Base-by-base conservation (phyloP, 2,329 filamentous ascomycete genomes). In the Penicillium expansum region DNA sequence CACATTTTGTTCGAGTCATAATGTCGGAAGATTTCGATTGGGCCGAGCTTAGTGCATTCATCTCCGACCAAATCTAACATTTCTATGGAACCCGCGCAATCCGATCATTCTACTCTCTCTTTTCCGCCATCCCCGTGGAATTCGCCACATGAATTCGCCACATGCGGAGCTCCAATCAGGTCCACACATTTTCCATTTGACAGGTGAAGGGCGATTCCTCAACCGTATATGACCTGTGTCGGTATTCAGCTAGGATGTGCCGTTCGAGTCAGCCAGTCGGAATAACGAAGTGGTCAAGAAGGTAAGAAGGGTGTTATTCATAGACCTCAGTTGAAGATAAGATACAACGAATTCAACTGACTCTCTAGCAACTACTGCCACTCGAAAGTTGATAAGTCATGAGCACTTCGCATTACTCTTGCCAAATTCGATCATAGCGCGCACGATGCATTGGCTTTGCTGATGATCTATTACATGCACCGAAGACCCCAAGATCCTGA, bases 141-240 rank as follows among this genome's bases (percentile, higher is more conserved):
- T 55, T 56, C 10, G 53, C 53, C 53, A 56, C 53, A 27, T n/a
- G 24, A 43, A 50, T 55, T 56, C 10, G 53, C 53, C 53, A 56
- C 53, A 24, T n/a, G 18, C 32, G 24, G 48, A 45, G 39, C 20
- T 55, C 22, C 29, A 44, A 27, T 4, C 49, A 45, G 49, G 18
- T 33, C 35, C 20, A 35, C 52, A 16, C 10, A 3, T 29, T n/a
- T 45, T 6, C 18, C 14, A 53, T 32, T 47, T 48, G 42, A 32
- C 24, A 27, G 24, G 13, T 44, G 30, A 44, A n/a, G 24, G 20
- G 30, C 7, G 5, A 7, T 37, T 32, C 4, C 1, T 44, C 16
- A 18, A 45, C 27, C 9, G n/a, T 35, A 52, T 33, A 45, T 38
- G 53, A 43, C 52, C 30, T 55, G 32, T 52, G 48, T 37, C 29